Evolutionary conservation across 257 asterid genomes (phyloP), one percentile per base, ranked within the genome.

Genomic region (Rhazya stricta): DNA sequence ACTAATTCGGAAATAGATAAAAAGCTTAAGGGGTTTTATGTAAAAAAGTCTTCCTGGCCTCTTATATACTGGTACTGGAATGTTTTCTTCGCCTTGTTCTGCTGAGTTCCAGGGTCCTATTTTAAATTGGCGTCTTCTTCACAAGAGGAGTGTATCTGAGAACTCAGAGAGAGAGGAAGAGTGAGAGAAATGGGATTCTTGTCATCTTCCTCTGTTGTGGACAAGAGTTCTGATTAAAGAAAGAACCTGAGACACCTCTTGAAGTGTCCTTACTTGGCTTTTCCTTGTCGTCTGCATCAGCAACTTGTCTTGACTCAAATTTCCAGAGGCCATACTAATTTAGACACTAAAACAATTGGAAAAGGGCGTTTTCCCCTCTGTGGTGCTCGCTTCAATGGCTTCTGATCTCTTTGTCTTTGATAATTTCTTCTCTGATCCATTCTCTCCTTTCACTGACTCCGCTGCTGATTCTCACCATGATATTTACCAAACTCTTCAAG

Each of bases 391-490:
- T 63, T 61, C 81, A 74, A 92, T 92, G 97, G 87, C 97, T 77
- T 90, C 96, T 11, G 96, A 92, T 54, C 74, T 89, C 15, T 88
- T 85, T 62, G 7, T 77, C 29, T 85, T 88, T 72, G 98, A 88
- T 21, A 83, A 85, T 81, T 69, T 83, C 69, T 86, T 84, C 81
- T 57, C 92, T 67, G 93, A 91, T 19, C 87, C 90, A 1, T 90
- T 89, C 75, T 82, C 88, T 4, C 81, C 91, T 3, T 89, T 84
- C 77, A 8, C 83, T 16, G 93, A 85, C 36, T 73, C 86, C 1
- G 19, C 83, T 50, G 29, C 74, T 63, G 80, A 83, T 65, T 53
- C 83, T 56, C 66, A 67, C 34, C 77, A 69, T 42, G 87, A 84
- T 16, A 67, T 85, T 29, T 74, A 84, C 45, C 83, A 80, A 74